These are phyloP conservation scores for Camellia granthamiana DNA, from an alignment of 148 eudicot species.

Conservation along the genomic window DNA sequence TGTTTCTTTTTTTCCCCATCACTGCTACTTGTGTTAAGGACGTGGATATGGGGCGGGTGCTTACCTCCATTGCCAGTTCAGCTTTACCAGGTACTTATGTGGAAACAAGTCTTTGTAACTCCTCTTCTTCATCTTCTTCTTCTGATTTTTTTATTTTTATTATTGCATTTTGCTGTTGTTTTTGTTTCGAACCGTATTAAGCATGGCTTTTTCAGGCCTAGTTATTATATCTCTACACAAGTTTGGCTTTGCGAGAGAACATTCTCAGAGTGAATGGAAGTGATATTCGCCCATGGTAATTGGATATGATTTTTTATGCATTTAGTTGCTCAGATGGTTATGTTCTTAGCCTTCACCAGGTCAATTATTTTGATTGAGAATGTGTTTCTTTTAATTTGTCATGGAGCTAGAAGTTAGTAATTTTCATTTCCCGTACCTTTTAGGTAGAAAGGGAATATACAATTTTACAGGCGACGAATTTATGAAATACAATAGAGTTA, in stretches of 20 bases:
- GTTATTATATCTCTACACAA: constrained; percentile 86
- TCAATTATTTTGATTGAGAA: background rate
- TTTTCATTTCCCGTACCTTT: background rate
- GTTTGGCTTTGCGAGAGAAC: constrained; percentile 93
- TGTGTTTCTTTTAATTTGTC: background rate
- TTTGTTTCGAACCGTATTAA: constrained; percentile 15
- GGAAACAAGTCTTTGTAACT: background rate
- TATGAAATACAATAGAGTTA: background rate
- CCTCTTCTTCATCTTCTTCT: background rate
- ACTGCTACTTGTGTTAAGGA: constrained; percentile 55
- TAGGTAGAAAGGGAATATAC: background rate
- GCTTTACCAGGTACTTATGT: constrained; percentile 66
- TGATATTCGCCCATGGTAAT: constrained; percentile 96
- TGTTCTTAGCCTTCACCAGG: background rate
- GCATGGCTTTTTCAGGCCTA: constrained; percentile 62
- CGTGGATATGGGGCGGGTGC: constrained; percentile 80
- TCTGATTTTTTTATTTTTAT: background rate
- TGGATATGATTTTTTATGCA: background rate
- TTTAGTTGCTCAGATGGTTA: background rate
- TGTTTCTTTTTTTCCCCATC: constrained; percentile 84
- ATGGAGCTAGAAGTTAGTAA: background rate
- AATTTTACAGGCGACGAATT: background rate
- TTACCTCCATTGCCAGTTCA: constrained; percentile 96
- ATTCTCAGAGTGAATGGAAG: constrained; percentile 95
- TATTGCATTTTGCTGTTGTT: background rate